phyloP scores from a whole-genome alignment of 1,139 yeast genomes.

The Debaryomyces sp. region DNA sequence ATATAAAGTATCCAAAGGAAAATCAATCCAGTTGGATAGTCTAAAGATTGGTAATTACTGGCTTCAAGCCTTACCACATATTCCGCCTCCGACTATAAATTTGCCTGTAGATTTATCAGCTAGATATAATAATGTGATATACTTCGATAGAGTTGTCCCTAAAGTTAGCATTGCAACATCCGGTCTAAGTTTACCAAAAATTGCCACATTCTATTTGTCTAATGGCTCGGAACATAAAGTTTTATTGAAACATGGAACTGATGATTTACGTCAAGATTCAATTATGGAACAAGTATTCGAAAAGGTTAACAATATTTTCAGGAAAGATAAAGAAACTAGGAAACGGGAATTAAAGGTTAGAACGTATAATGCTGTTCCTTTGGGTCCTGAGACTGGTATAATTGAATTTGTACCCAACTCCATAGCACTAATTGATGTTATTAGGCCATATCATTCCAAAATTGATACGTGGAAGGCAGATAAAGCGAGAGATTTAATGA shows the following conservation, averaged over 20 bases:
- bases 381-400: constrained; percentile 86
- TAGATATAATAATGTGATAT: constrained; percentile 52
- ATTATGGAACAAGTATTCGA: constrained; percentile 97
- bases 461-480: constrained; percentile 47
- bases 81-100: constrained; percentile 73
- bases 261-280: constrained; percentile 92
- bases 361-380: constrained; percentile 87
- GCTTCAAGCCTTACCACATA: constrained; percentile 48
- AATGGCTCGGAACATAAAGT: constrained; percentile 62
- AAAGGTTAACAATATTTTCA: constrained; percentile 76
- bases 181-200: constrained; percentile 88
- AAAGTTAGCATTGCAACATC: constrained; percentile 65
- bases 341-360: constrained; percentile 62
- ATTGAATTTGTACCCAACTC: constrained; percentile 90
- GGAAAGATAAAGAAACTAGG: constrained; percentile 57
- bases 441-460: constrained; percentile 58
- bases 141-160: constrained; percentile 47
- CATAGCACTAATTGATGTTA: constrained; percentile 65
- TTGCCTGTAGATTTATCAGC: constrained; percentile 45
- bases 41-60: constrained; percentile 55
- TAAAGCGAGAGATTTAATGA: constrained; percentile 70
- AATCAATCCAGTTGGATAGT: constrained; percentile 37
- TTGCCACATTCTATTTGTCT: constrained; percentile 54
- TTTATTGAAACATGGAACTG: constrained; percentile 82
- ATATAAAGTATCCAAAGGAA: constrained; percentile 39